Base-by-base conservation (phyloP, 1,284 basidiomycete species). In the Tausonia pullulans region DNA sequence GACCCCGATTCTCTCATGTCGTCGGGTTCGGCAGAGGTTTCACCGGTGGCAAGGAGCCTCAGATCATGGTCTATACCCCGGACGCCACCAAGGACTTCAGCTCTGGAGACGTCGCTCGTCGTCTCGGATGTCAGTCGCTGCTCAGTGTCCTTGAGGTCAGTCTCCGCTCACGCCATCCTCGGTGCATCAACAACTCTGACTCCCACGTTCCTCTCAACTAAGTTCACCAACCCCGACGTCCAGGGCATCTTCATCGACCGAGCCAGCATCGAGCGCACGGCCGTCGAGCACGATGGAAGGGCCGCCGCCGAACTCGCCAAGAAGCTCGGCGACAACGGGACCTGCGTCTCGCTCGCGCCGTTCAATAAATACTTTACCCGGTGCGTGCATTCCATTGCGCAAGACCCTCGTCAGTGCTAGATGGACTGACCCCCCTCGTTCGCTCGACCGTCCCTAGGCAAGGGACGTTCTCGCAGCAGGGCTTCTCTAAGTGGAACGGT, bases 131-230 rank as follows among this genome's bases (percentile, higher is more conserved):
- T 60, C 75, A 84, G 9, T 98, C 94, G 3, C 81, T 95, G 43
- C 79, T 95, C 44, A 87, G 91, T 39, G 87, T 87, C n/a, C 80
- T 97, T 5, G 84, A 88, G 44, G 92, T 90, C 68, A 10, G 83
- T 76, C 40, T 41, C 54, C 44, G 16, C 9, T 40, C 44, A 65
- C 43, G 52, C 45, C 9, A 39, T 61, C 7, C 40, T 60, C 2
- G 62, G 62, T 40, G 44, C 58, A 57, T 64, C 14, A 14, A 58
- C 7, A 6, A 39, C 49, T 50, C 54, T 14, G n/a, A 1, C 14
- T 51, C 1, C 8, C 14, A 10, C 10, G 44, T 14, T 60, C 16
- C 7, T 40, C 4, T 2, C 9, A 7, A 27, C 3, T 6, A 68
- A 96, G 89, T 80, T 95, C 69, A 80, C 83, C 13, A 79, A 95